Evolutionary conservation across 768 basidiomycete species (phyloP), one percentile per base, ranked within the genome.

Genomic region (Tylopilus subfusipes): DNA sequence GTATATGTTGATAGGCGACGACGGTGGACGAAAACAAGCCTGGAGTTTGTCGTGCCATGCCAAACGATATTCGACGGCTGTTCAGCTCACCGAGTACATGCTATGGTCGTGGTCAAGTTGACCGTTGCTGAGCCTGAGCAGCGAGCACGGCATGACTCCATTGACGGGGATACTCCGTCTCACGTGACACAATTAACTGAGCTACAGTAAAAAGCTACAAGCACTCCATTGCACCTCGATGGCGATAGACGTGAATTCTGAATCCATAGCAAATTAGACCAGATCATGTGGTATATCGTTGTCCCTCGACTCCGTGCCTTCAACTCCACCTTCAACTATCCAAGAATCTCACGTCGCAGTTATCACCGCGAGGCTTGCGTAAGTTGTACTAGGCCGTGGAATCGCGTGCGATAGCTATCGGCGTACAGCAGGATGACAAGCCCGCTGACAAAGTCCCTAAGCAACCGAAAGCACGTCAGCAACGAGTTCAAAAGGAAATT

Each of bases 401-500:
- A 73, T 47, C 75, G 69, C 45, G 69, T 68, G 19, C 76, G 73
- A 71, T 78, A 81, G 34, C 62, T 68, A 54, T 82, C 78, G 10
- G 74, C 81, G 49, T 82, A 82, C 39, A 82, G 63, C 39, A 80
- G 63, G 30, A 70, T 72, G 47, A 80, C 65, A 39, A 82, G 67
- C 14, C 81, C 81, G 46, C 74, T 78, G 54, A 81, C 64, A 57
- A 80, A 79, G 47, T 80, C 77, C 80, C 80, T 82, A 53, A 24
- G 52, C 50, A n/a, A 42, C 13, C 27, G 7, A 38, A 45, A 10
- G 21, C 24, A 39, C 24, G 48, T 63, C 42, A 55, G 31, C 27
- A 31, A 36, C 14, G 9, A 18, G 44, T 21, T 29, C 24, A 49
- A 14, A 25, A 22, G 49, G 5, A 12, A 39, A 55, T 29, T 21